Percentiles rank a stretch among this genome's conserved stretches.
phyloP scores from a whole-genome alignment of 108 stramenopile genomes.

The Skeletonema grethae region DNA sequence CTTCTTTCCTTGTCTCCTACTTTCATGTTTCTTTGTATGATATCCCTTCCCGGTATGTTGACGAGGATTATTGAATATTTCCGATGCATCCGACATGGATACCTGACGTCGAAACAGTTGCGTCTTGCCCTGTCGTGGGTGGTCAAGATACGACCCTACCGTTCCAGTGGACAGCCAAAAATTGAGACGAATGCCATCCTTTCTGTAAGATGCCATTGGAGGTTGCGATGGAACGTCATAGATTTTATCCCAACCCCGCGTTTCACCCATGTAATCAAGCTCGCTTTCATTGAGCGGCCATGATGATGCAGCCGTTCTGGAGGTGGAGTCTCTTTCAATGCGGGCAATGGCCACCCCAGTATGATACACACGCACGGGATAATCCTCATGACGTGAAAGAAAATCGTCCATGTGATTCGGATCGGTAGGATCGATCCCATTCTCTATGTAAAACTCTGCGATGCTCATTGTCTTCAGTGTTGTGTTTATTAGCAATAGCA shows the following conservation, averaged over 20 bases:
- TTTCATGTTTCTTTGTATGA: conserved; percentile 11
- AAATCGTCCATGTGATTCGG: conserved; percentile 7
- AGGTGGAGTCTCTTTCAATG: neutral
- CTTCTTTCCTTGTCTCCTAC: too few relatives aligned
- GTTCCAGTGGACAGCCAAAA: conserved; percentile 34
- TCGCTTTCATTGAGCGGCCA: conserved; percentile 6
- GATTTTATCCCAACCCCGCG: conserved; percentile 11
- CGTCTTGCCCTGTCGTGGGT: conserved; percentile 36
- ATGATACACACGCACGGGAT: too few relatives aligned
- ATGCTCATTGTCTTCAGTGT: neutral
- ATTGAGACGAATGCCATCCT: conserved; percentile 31
- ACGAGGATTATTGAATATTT: conserved; percentile 23
- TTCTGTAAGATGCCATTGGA: conserved; percentile 33
- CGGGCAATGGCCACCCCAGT: too few relatives aligned
- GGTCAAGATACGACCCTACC: conserved; percentile 36
- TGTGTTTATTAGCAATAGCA: too few relatives aligned
- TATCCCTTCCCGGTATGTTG: conserved; percentile 24
- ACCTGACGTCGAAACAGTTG: conserved; percentile 25
- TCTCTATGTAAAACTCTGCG: conserved; percentile 13
- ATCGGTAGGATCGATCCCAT: conserved; percentile 14
- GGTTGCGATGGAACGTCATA: conserved; percentile 1
- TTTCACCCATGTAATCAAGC: conserved; percentile 2
- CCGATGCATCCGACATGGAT: neutral
- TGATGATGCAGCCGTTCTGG: neutral
- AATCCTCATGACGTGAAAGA: neutral